Base-by-base conservation (phyloP, 225 moss, liverwort and hornwort species). In the Pseudisothecium myosuroides region DNA sequence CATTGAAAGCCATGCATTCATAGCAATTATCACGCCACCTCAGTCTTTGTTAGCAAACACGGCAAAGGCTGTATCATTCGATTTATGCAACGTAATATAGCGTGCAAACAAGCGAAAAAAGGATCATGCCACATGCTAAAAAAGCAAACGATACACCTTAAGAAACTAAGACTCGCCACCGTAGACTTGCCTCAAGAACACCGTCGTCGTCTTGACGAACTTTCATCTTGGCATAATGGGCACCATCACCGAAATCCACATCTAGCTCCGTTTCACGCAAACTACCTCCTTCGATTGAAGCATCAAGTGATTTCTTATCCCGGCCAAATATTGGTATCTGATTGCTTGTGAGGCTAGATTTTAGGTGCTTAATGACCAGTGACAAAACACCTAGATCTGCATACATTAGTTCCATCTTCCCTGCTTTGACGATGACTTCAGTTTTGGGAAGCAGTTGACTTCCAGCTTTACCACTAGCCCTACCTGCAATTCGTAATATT, bases 181-280 rank as follows among this genome's bases (percentile, higher is more conserved):
- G 54, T 60, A 73, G 82, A 88, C 93, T 92, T 92, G 81, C 98
- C 98, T 99, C 97, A 85, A 99, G 90, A 88, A 99, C 98, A 84
- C 98, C 97, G 86, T 97, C 96, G 65, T 93, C 92, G 83, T 96
- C 98, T 91, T 96, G 95, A 90, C 87, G 93, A 86, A 99, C 92
- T 66, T 90, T 94, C 87, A 95, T 93, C 76, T 93, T 91, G 82
- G 96, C 98, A 92, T 82, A 94, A 90, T 99, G 98, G 64, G 95
- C 90, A 85, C 96, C 96, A 87, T 99, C 96, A 85, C 95, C 93
- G 80, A 99, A 99, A 89, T 99, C 95, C 66, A 95, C 93, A 90
- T 94, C 93, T 69, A 95, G 88, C 77, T 97, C 97, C 82, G 93
- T 85, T 87, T 95, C 95, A 87, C 90, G 94, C 90, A 94, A 90